Base-by-base conservation (phyloP, 306 rosid genomes). In the Canavalia ensiformis region DNA sequence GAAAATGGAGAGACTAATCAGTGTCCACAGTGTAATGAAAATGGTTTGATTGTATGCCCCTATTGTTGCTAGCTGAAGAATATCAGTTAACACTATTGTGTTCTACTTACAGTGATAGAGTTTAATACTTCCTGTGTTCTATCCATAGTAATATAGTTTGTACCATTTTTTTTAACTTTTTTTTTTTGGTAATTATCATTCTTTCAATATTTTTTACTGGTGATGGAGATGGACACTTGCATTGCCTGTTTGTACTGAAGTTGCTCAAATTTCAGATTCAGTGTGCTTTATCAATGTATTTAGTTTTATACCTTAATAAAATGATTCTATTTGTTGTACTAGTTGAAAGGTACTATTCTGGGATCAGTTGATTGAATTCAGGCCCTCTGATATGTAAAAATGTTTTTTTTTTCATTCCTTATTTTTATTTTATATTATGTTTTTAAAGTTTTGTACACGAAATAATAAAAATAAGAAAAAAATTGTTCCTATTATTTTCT, bases 1-100 rank as follows among this genome's bases (percentile, higher is more conserved):
- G 87, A 85, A 13, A 73, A 83, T 45, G 94, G 86, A n/a, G 65
- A 72, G 46, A 51, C 28, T 1, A 71, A 49, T 45, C 75, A 63
- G 76, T 94, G 99, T 72, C 44, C 84, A 2, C 58, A 80, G 46
- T 95, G 99, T 56, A 95, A 93, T 82, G 99, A 95, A 70, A 95
- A 95, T 81, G 98, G 99, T 4, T 84, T 95, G 84, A 90, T 92
- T 51, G 4, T 92, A 3, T 95, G 99, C 66, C 93, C 97, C 7
- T 66, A 80, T 76, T 95, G 99, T 79, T 82, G 92, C 82, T 92
- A 89, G 84, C 58, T 63, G 31, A 60, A 76, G 35, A 75, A 13
- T 7, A 44, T 68, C 49, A 72, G 57, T 74, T 73, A 34, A 56
- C 69, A 51, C 31, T 83, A 41, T 7, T 39, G 57, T 65, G 55